These are phyloP conservation scores for Chrysanthemum makinoi DNA, from an alignment of 129 eudicot species.

Conservation along the genomic window DNA sequence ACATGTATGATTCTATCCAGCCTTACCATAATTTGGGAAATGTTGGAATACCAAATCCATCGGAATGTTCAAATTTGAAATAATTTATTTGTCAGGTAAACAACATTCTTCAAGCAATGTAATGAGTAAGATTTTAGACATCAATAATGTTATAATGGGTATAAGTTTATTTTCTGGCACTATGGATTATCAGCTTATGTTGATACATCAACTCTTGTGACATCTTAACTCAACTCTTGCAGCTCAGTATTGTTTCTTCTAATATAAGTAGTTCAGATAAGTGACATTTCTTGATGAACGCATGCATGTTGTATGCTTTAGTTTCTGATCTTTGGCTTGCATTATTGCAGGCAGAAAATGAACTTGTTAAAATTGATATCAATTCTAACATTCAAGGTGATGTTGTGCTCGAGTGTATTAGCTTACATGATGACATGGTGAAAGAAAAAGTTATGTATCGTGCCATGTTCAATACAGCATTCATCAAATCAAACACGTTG, in stretches of 20 bases:
- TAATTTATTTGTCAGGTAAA: background rate
- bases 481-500: conserved; percentile 81
- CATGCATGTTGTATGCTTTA: conserved; percentile 9
- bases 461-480: conserved; percentile 88
- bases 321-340: conserved; percentile 1
- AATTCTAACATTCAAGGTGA: conserved; percentile 90
- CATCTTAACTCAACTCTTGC: background rate
- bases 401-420: conserved; percentile 84
- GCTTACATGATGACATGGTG: conserved; percentile 70
- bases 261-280: background rate
- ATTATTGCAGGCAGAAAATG: conserved; percentile 70
- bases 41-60: background rate
- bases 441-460: conserved; percentile 78
- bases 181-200: background rate
- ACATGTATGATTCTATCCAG: too few species aligned
- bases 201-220: background rate
- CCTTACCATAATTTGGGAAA: too few species aligned
- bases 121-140: background rate
- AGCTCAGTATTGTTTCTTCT: background rate
- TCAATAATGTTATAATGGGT: background rate
- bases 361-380: conserved; percentile 80
- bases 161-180: background rate
- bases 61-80: background rate
- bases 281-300: background rate
- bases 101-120: background rate